A percentile compares a stretch with the other conserved stretches of the same genome.
These are phyloP conservation scores for Aspergillus ochraceus DNA, from an alignment of 2,329 filamentous ascomycete genomes.

Conservation along the genomic window DNA sequence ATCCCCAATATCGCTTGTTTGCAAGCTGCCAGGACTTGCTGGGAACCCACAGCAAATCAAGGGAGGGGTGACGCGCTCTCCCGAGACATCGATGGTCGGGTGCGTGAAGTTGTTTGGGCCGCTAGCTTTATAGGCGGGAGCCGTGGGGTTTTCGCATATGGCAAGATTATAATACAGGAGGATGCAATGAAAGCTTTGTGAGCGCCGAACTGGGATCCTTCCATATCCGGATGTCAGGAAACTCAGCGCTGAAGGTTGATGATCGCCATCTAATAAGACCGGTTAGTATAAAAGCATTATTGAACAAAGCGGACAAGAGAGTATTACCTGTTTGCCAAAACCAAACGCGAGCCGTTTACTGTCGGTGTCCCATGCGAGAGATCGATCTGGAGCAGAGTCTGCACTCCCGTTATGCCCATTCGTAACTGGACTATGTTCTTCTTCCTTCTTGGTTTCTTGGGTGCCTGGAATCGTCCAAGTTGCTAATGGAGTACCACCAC, in stretches of 20 bases:
- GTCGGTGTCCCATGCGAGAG: conserved; percentile 54
- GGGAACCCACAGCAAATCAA: not conserved
- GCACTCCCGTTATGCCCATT: conserved; percentile 39
- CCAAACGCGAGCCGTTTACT: conserved; percentile 55
- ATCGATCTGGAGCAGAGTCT: conserved; percentile 34
- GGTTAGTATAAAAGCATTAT: conserved; percentile 5
- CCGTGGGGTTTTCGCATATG: not conserved
- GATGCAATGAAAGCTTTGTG: not conserved
- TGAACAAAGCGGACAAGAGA: conserved; percentile 3
- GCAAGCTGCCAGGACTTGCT: not conserved
- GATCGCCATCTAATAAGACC: conserved; percentile 34
- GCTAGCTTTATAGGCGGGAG: not conserved
- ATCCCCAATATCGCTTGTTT: not conserved
- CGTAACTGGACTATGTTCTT: conserved; percentile 27
- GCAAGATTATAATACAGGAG: not conserved
- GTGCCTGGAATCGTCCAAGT: conserved; percentile 37
- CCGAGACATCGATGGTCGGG: not conserved
- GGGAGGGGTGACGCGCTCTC: not conserved
- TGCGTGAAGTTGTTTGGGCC: not conserved
- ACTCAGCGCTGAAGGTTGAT: conserved; percentile 41
- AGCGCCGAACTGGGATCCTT: not conserved
- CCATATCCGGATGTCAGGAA: not conserved
- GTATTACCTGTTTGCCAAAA: conserved; percentile 49
- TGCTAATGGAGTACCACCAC: conserved; percentile 44
- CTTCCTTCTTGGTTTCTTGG: conserved; percentile 35